These are phyloP conservation scores for Stenogyne calaminthoides DNA, from an alignment of 305 asterid species.

Conservation along the genomic window DNA sequence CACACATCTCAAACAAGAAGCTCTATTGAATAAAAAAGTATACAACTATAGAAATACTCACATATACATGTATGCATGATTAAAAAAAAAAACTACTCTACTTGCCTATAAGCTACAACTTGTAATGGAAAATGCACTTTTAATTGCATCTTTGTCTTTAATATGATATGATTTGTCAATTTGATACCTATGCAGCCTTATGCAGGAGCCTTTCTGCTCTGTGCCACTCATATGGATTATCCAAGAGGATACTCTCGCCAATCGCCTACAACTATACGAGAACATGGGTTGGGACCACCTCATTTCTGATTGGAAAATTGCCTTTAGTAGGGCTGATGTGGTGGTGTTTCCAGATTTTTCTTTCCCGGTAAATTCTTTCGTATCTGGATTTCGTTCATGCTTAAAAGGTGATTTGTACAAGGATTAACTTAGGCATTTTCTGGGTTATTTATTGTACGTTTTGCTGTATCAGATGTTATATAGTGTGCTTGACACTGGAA, in stretches of 20 bases:
- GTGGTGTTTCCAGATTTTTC: constrained; percentile 91
- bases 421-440: constrained; percentile 28
- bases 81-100: background rate
- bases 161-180: constrained; percentile 66
- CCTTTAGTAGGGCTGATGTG: constrained; percentile 79
- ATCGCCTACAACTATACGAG: constrained; percentile 66
- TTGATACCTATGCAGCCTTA: constrained; percentile 97
- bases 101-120: constrained; percentile 5
- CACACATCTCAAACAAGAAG: background rate
- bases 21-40: background rate
- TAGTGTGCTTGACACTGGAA: constrained; percentile 94
- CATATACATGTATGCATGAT: background rate
- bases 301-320: constrained; percentile 71
- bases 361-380: constrained; percentile 62
- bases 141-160: constrained; percentile 28
- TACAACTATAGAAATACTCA: background rate
- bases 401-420: constrained; percentile 20
- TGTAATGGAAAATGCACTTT: constrained; percentile 22
- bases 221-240: constrained; percentile 92
- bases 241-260: constrained; percentile 90
- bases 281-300: constrained; percentile 70
- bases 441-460: constrained; percentile 40
- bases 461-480: constrained; percentile 84
- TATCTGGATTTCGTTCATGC: constrained; percentile 27
- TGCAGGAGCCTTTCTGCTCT: constrained; percentile 99